phyloP scores from a whole-genome alignment of 2,329 filamentous ascomycete genomes.

The Penicillium sp. region DNA sequence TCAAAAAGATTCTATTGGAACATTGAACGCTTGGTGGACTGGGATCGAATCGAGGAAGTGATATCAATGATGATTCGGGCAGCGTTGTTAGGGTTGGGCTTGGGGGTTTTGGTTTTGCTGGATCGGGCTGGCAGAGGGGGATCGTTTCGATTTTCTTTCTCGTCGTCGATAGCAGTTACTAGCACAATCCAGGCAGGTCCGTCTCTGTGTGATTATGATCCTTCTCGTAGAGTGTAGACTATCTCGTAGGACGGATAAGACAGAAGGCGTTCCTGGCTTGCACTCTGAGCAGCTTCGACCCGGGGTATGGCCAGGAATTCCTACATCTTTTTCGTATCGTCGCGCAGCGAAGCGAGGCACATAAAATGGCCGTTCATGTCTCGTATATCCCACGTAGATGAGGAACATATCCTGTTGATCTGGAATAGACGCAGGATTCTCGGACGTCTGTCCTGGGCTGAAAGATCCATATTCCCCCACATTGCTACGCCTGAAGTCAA shows the following conservation, averaged over 20 bases:
- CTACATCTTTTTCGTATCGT: too few species aligned
- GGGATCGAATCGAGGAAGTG: conserved; percentile 6
- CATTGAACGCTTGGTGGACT: conserved; percentile 1
- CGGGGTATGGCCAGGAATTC: too few species aligned
- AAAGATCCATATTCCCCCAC: neutral
- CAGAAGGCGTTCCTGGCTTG: too few species aligned
- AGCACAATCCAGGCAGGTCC: conserved; percentile 31
- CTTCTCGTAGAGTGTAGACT: neutral
- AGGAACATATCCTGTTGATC: too few species aligned
- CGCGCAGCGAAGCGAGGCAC: too few species aligned
- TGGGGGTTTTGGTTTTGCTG: neutral
- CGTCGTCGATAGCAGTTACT: conserved; percentile 22
- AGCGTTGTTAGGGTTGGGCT: neutral
- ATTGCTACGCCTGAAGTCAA: neutral
- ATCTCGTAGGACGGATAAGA: neutral
- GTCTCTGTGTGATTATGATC: conserved; percentile 14
- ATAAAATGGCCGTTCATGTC: too few species aligned
- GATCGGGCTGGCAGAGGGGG: conserved; percentile 8
- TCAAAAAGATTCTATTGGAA: neutral
- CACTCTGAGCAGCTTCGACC: too few species aligned
- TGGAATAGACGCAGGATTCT: neutral
- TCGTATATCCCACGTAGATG: too few species aligned
- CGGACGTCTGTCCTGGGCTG: neutral
- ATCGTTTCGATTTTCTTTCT: conserved; percentile 24
- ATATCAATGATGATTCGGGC: conserved; percentile 1